Evolutionary conservation across 495 filamentous ascomycete species (phyloP), one percentile per base, ranked within the genome.

Genomic region (Aspergillus egyptiacus): DNA sequence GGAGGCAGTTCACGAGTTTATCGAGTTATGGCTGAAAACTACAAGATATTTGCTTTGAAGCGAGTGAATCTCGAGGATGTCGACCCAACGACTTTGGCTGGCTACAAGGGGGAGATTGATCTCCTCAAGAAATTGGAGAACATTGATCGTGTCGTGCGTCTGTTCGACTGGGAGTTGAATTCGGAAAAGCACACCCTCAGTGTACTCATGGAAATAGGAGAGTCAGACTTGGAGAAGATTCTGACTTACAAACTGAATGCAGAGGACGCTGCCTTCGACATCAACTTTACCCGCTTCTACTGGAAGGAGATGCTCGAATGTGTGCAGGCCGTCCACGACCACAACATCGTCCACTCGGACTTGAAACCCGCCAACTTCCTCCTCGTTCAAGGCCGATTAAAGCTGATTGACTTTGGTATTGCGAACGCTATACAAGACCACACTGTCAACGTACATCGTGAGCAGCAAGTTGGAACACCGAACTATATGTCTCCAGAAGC

Each of bases 271-370:
- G 71, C 70, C 22, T 85, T 97, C 48, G 93, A 98, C 61, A 75
- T 86, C 8, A 85, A 82, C 40, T 97, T 96, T 57, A 86, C 90
- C n/a, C 85, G 93, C 7, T 89, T 88, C 67, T 95, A 95, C 71
- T 98, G 93, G 93, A 89, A 90, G 60, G 93, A 98, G 68, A 97
- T 98, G 94, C 85, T 98, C 3, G 88, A 94, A 58, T 98, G 93
- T 65, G 83, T 98, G 4, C 78, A 86, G 42, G 78, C 91, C 2
- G 89, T 98, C 0, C 93, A 98, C 61, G 75, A 82, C 1, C 71
- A 82, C 56, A 90, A 95, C 62, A 89, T 98, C 41, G 91, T 98
- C 9, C 93, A 98, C 65, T 94, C 87, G 2, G 93, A 98, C 61
- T 76, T 98, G 24, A 98, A 98, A 60, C 93, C 93, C 2, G 89